Evolutionary conservation across 73 alveolate genomes (phyloP), one percentile per base, ranked within the genome.

Genomic region (Paramecium sonneborni): DNA sequence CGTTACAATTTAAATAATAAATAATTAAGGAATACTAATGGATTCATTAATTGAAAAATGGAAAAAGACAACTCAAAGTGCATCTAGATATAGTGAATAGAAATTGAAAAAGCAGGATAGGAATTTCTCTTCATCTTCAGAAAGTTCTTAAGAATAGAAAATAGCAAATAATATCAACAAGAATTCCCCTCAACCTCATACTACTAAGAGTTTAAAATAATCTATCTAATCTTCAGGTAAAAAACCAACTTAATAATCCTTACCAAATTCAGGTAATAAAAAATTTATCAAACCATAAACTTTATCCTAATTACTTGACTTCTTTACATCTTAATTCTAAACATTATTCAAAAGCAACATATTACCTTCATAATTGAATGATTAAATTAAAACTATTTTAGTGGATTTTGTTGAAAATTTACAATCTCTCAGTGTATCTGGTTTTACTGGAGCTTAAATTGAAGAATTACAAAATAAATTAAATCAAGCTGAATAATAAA

Each of bases 21-120:
- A 26, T 62, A 6, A 62, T 62, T 26, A 58, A 58, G 41, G 5
- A 58, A 38, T 39, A 23, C 15, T 43, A 52, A 79, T 79, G 90
- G 90, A 79, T 79, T 38, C 76, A 43, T 34, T 79, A 18, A 79
- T 79, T 34, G 90, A 79, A 41, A 79, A 79, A 34, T 79, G 90
- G 90, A 79, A 79, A 23, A 79, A 79, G 43, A 79, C 90, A 79
- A 34, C 90, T 21, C 15, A 20, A n/a, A 39, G 67, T 74, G 87
- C 67, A 38, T 79, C 69, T 2, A 38, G 90, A 41, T 79, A 79
- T 14, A 79, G 90, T 21, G 90, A 79, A 7, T 43, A 46, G 55
- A 79, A 79, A 23, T 26, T 46, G 15, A 79, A 46, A 79, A 74
- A 35, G 32, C n/a, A 35, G 12, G 55, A 24, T 9, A 35, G 21